Evolutionary conservation across 2,329 filamentous ascomycete genomes (phyloP), one percentile per base, ranked within the genome.

Genomic region (Dactylellina haptotyla): DNA sequence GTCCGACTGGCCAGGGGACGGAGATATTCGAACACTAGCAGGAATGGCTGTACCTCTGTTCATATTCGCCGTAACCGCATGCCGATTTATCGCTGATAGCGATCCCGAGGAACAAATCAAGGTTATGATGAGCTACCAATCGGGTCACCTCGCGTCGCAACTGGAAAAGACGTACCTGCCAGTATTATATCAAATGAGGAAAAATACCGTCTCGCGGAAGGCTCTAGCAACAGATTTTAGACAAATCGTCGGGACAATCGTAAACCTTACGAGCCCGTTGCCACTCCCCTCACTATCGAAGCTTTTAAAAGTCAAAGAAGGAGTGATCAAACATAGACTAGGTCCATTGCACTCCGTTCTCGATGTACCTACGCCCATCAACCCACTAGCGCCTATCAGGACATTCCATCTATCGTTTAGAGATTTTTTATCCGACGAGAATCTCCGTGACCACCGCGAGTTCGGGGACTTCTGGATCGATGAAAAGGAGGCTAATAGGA

Each of bases 381-480:
- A 62, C 30, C n/a, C 16, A 37, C 8, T 23, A 14, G 16, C 26
- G 5, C 66, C 66, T 26, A 26, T 71, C 28, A 48, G 66, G 18
- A 54, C 39, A 14, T 45, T 64, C 18, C 66, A 75, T 53, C 41
- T 63, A 18, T 75, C 70, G 0, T 75, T 75, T 46, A 63, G 63
- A 9, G 64, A 75, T 37, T 70, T 69, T 34, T 34, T 75, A 1
- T n/a, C 39, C 10, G 56, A 64, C n/a, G 9, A 28, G 34, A 16
- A 4, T 4, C 20, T 37, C 23, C 2, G 20, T 0, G 4, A 18
- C n/a, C 37, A 32, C 14, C 1, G 10, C 4, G 6, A 50, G 16
- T 51, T 59, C 14, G 1, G 8, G 3, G 16, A 16, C 14, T 73
- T 73, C 25, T 73, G 61, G 61, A 37, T 73, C 16, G 48, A 67